Evolutionary conservation across 352 stramenopile species (phyloP), one percentile per base, ranked within the genome.

Genomic region (Phytophthora podocarpi): DNA sequence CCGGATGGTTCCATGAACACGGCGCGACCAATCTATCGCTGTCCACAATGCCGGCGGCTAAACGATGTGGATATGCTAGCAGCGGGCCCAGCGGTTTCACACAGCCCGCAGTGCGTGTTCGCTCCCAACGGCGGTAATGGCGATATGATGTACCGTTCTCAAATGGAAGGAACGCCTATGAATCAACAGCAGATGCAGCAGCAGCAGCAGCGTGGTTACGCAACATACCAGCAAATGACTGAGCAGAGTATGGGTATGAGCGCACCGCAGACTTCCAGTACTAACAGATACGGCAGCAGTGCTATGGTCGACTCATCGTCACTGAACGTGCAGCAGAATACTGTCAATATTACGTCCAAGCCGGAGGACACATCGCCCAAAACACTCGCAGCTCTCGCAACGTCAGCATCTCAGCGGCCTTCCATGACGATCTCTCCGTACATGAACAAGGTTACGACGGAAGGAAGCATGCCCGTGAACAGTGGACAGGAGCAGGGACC

Each of bases 1-100:
- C 53, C 70, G 0, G 82, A 95, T 49, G 86, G 86, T 11, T 77
- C 79, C 5, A 72, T 80, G 37, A 89, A 93, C 50, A 70, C 83
- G 9, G 72, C 76, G 40, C 72, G 81, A 2, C 84, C 84, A 13
- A 93, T 93, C 67, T 93, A 93, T 59, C 84, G 84, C 16, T 93
- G 84, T 52, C 76, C 77, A 5, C 76, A 88, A 24, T 93, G 84
- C 42, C 70, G 78, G 35, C 74, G 80, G 7, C 59, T 89, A 41
- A 85, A 87, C 31, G 82, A 91, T 56, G 74, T 92, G 1, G 83
- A 90, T 43, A 87, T 85, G 69, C 75, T 92, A 51, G 75, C 76
- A 7, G 76, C 73, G n/a, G 79, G 79, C 1, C 67, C 67, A 1
- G 64, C 71, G 16, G 56, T 80, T 16, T 79, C 85, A n/a, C 83